phyloP scores from a whole-genome alignment of 495 filamentous ascomycete species.

The Neohortaea acidophila region DNA sequence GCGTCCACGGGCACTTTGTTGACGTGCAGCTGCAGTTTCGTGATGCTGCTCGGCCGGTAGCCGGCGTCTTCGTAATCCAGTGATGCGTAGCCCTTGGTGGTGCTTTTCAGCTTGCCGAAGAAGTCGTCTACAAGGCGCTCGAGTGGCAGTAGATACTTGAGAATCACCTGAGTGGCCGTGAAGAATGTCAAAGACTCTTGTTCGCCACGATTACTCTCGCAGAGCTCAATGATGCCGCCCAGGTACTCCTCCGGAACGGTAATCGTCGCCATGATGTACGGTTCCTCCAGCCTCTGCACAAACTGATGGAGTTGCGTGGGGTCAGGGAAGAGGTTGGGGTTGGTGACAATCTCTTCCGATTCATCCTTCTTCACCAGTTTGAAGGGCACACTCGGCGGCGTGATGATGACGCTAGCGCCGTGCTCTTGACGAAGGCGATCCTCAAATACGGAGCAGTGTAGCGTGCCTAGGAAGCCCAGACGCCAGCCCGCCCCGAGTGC shows the following conservation, averaged over 20 bases:
- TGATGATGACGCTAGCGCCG: constrained; percentile 90
- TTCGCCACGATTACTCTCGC: constrained; percentile 72
- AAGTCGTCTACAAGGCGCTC: constrained; percentile 88
- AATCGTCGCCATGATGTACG: constrained; percentile 71
- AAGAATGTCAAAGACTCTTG: constrained; percentile 83
- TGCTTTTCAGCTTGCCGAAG: constrained; percentile 89
- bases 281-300: constrained; percentile 60
- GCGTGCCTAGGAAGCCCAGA: constrained; percentile 83
- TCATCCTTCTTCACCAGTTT: constrained; percentile 67
- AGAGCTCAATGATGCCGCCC: constrained; percentile 87
- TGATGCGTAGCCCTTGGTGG: constrained; percentile 68
- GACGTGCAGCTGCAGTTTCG: constrained; percentile 84
- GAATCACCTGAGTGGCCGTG: constrained; percentile 83
- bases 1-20: constrained; percentile 90
- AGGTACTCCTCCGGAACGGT: constrained; percentile 89
- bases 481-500: constrained; percentile 89
- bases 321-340: constrained; percentile 76
- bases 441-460: constrained; percentile 96
- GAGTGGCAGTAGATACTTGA: constrained; percentile 81
- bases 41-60: constrained; percentile 62
- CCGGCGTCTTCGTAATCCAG: constrained; percentile 93
- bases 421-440: constrained; percentile 92
- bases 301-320: constrained; percentile 43
- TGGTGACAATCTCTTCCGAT: constrained; percentile 57
- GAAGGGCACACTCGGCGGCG: constrained; percentile 84